Conservation (phyloP, 495 filamentous ascomycete species). For the Penicillium atrosanguineum region DNA sequence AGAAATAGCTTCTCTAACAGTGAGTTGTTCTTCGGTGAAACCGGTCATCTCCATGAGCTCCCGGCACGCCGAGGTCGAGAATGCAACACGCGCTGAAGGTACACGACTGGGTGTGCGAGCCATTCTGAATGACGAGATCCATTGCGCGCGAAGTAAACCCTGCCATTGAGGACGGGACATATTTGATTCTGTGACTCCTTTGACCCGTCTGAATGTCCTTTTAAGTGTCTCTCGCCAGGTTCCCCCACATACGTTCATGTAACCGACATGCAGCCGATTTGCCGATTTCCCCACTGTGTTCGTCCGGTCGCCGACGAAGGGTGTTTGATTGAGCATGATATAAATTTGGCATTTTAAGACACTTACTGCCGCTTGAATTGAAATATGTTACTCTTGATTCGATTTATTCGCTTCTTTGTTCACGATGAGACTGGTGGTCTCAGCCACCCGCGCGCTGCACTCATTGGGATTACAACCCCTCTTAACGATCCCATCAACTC, state of each 20-base stretch:
- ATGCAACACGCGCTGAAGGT: conserved; percentile 7
- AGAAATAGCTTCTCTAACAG: conserved; percentile 65
- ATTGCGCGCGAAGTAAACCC: conserved; percentile 10
- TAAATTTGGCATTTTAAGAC: background rate
- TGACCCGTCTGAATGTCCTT: background rate
- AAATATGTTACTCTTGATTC: background rate
- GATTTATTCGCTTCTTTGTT: background rate
- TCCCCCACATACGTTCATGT: background rate
- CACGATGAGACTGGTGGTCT: background rate
- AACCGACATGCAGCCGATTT: conserved; percentile 11
- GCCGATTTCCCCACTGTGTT: conserved; percentile 11
- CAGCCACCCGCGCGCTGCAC: background rate
- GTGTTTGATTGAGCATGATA: background rate
- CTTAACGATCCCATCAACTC: background rate
- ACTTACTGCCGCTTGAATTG: too few relatives aligned
- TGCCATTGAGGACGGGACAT: conserved; percentile 21
- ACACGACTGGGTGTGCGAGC: conserved; percentile 1
- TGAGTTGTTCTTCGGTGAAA: conserved; percentile 69
- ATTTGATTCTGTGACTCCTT: background rate
- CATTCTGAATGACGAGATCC: background rate
- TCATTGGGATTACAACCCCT: background rate
- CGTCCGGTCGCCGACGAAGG: background rate
- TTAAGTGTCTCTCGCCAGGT: background rate
- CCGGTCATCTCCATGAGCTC: conserved; percentile 67
- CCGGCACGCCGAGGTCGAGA: conserved; percentile 31